phyloP scores from a whole-genome alignment of 495 filamentous ascomycete genomes.

The Aspergillus ostianus region DNA sequence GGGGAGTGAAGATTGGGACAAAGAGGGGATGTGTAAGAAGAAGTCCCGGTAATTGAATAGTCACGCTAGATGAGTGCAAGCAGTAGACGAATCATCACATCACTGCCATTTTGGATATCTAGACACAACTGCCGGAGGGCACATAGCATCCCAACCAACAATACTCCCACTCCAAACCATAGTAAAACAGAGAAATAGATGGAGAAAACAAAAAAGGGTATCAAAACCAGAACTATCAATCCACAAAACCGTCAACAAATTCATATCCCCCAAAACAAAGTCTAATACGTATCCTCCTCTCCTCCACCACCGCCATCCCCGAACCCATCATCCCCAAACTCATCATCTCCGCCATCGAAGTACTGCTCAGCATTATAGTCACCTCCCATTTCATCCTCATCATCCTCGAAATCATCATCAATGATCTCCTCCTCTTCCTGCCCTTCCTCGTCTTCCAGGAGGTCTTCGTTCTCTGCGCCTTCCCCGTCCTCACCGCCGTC shows the following conservation, averaged over 20 bases:
- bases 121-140: background rate
- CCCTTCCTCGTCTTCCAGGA: conserved; percentile 48
- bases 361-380: conserved; percentile 67
- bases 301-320: conserved; percentile 50
- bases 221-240: conserved; percentile 14
- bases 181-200: conserved; percentile 9
- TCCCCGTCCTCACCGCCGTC: conserved; percentile 38
- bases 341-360: conserved; percentile 63
- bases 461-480: conserved; percentile 27
- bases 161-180: conserved; percentile 1
- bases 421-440: conserved; percentile 50
- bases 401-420: conserved; percentile 56
- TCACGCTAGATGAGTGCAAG: background rate
- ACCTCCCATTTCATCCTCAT: conserved; percentile 56
- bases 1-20: conserved; percentile 36
- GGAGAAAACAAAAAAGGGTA: conserved; percentile 34
- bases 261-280: too few relatives aligned
- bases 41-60: background rate
- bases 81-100: background rate
- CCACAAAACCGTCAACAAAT: too few relatives aligned
- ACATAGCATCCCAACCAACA: background rate
- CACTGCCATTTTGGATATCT: background rate
- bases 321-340: conserved; percentile 51
- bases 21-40: conserved; percentile 26
- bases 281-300: conserved; percentile 49